A percentile compares a stretch with the other conserved stretches of the same genome.
These are phyloP conservation scores for Phytophthora melonis DNA, from an alignment of 352 stramenopile genomes.

Conservation along the genomic window DNA sequence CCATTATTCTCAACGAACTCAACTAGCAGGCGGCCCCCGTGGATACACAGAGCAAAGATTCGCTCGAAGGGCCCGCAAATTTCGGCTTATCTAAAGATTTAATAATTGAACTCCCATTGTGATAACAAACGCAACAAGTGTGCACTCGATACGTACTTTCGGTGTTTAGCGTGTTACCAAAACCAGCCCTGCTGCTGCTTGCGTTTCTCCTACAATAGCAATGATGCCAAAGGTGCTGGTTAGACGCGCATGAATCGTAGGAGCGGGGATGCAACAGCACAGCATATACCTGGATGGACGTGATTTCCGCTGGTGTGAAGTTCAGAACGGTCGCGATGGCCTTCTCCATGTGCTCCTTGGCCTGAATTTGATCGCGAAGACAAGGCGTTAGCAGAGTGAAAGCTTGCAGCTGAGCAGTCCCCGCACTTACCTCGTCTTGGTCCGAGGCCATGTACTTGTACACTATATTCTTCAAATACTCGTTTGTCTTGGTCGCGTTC, in stretches of 20 bases:
- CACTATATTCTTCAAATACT: slow-evolving; percentile 93
- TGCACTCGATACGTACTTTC: slow-evolving; percentile 21
- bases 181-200: slow-evolving; percentile 76
- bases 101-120: slow-evolving; percentile 19
- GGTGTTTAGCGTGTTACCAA: slow-evolving; percentile 48
- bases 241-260: neutral
- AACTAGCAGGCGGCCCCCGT: slow-evolving; percentile 24
- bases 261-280: neutral
- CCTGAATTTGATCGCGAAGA: slow-evolving; percentile 37
- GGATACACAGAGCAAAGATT: neutral
- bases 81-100: neutral
- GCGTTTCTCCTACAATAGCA: slow-evolving; percentile 50
- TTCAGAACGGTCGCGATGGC: slow-evolving; percentile 90
- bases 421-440: slow-evolving; percentile 64
- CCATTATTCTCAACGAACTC: slow-evolving; percentile 34
- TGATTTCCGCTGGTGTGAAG: slow-evolving; percentile 76
- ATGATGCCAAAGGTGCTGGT: neutral
- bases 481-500: slow-evolving; percentile 83
- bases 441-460: slow-evolving; percentile 93
- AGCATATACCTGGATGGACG: slow-evolving; percentile 57
- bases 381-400: slow-evolving; percentile 1
- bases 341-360: slow-evolving; percentile 91
- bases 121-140: neutral
- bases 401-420: neutral
- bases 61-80: slow-evolving; percentile 1